Conservation (phyloP, 169 alveolate genomes). For the Plasmodium berghei region DNA sequence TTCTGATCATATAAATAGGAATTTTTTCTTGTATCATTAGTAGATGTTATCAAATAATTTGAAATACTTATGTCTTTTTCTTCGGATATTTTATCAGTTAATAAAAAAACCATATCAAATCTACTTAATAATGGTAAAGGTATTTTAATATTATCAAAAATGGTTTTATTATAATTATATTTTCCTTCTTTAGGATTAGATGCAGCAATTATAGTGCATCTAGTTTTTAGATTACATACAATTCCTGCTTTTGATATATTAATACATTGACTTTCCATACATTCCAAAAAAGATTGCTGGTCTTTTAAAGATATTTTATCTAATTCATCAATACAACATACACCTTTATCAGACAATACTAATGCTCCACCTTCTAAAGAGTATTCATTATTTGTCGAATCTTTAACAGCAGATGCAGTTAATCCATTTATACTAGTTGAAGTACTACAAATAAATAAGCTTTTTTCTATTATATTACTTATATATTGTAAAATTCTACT, state of each 20-base stretch:
- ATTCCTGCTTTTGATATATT: constrained; percentile 89
- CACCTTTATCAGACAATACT: constrained; percentile 93
- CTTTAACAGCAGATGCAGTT: constrained; percentile 90
- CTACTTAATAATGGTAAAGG: constrained; percentile 87
- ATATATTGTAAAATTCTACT: constrained; percentile 78
- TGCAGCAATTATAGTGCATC: constrained; percentile 82
- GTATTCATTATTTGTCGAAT: constrained; percentile 88
- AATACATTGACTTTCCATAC: constrained; percentile 94
- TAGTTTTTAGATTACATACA: constrained; percentile 82
- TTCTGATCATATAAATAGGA: background rate
- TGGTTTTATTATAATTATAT: constrained; percentile 72
- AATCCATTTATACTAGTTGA: constrained; percentile 92
- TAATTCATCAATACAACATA: constrained; percentile 96
- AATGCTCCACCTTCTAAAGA: constrained; percentile 95
- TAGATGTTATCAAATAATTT: constrained; percentile 29
- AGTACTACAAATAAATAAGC: constrained; percentile 84
- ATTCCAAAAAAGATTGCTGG: constrained; percentile 91
- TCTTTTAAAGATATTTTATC: constrained; percentile 86
- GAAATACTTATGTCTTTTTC: constrained; percentile 55
- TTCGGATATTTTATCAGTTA: constrained; percentile 58
- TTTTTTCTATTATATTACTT: constrained; percentile 76
- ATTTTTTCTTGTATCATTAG: constrained; percentile 5
- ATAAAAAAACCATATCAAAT: constrained; percentile 85
- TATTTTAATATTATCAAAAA: constrained; percentile 81
- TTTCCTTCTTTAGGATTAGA: constrained; percentile 82